phyloP scores from a whole-genome alignment of 306 rosid genomes.

The Styphnolobium japonicum region DNA sequence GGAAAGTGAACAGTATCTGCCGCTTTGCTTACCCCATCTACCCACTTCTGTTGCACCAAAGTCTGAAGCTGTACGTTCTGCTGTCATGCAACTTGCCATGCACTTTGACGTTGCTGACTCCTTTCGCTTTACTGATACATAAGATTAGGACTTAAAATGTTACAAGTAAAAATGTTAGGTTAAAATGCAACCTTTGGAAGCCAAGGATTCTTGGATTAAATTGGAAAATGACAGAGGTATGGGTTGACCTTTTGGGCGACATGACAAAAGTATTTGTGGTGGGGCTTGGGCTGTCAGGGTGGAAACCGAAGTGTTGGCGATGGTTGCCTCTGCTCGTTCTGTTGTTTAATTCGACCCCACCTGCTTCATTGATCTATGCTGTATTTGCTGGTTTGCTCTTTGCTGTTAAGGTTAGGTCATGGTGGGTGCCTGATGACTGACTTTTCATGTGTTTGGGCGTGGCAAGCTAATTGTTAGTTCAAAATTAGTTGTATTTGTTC shows the following conservation, averaged over 20 bases:
- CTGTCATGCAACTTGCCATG: constrained; percentile 70
- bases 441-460: constrained; percentile 41
- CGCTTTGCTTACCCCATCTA: constrained; percentile 78
- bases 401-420: constrained; percentile 25
- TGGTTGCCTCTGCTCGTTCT: constrained; percentile 43
- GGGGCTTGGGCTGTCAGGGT: constrained; percentile 33
- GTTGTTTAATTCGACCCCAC: constrained; percentile 23
- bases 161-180: constrained; percentile 14
- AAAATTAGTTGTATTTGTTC: constrained; percentile 45
- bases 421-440: constrained; percentile 40
- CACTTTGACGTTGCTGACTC: constrained; percentile 62
- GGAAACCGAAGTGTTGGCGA: constrained; percentile 13
- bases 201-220: constrained; percentile 15
- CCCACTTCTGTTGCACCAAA: constrained; percentile 63
- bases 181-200: constrained; percentile 27
- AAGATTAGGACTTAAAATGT: constrained; percentile 31
- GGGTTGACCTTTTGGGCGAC: constrained; percentile 20
- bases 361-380: constrained; percentile 33
- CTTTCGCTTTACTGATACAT: constrained; percentile 57
- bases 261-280: constrained; percentile 31
- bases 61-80: constrained; percentile 62
- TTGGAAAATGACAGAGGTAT: neutral
- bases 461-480: constrained; percentile 35
- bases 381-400: constrained; percentile 43
- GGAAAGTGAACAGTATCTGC: constrained; percentile 58